Conservation (phyloP, 768 basidiomycete genomes). For the Pisolithus orientalis region DNA sequence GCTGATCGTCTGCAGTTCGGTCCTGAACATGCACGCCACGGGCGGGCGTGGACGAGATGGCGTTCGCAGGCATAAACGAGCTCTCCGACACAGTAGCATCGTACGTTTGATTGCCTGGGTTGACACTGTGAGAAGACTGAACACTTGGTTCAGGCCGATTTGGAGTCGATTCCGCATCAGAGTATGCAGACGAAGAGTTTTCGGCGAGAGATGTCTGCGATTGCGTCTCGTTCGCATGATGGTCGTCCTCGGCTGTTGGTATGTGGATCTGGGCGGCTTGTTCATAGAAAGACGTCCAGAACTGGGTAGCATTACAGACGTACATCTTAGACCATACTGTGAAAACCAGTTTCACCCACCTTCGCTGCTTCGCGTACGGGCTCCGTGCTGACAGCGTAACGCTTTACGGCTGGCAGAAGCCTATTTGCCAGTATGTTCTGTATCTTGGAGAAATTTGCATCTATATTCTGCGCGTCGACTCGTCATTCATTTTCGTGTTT, state of each 20-base stretch:
- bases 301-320: conserved; percentile 38
- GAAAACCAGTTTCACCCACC: conserved; percentile 37
- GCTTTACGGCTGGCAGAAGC: conserved; percentile 83
- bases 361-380: conserved; percentile 88
- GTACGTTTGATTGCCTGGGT: conserved; percentile 14
- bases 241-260: conserved; percentile 67
- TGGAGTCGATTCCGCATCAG: not conserved
- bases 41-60: conserved; percentile 77
- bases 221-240: conserved; percentile 48
- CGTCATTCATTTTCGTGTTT: conserved; percentile 9
- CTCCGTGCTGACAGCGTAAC: conserved; percentile 81
- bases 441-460: conserved; percentile 88
- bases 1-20: conserved; percentile 40
- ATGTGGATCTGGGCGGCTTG: conserved; percentile 86
- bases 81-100: conserved; percentile 50
- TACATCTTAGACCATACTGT: not conserved
- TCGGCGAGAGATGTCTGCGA: conserved; percentile 28
- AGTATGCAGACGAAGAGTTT: conserved; percentile 1
- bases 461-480: conserved; percentile 59
- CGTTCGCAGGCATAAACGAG: conserved; percentile 71
- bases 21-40: conserved; percentile 26
- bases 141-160: too few species aligned
- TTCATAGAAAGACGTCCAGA: conserved; percentile 97
- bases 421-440: conserved; percentile 77
- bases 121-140: conserved; percentile 9